phyloP scores from a whole-genome alignment of 208 protist species.

The Wallacemonas rigidus region DNA sequence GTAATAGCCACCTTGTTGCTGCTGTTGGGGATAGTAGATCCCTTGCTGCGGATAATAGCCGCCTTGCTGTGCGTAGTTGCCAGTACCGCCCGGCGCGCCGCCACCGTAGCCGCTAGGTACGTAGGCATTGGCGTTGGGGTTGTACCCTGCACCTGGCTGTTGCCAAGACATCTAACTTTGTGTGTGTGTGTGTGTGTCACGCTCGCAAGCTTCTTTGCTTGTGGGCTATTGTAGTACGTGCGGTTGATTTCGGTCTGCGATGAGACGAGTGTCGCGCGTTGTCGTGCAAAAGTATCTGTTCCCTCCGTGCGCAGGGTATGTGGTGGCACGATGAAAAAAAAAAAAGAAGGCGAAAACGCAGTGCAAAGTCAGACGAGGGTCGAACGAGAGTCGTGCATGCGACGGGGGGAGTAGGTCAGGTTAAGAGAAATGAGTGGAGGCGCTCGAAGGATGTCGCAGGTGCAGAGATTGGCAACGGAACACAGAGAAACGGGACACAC shows the following conservation, averaged over 20 bases:
- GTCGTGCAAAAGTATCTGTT: too few species aligned
- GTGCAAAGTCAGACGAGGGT: not conserved
- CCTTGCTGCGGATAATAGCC: constrained; percentile 35
- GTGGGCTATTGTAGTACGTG: not conserved
- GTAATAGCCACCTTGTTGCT: constrained; percentile 33
- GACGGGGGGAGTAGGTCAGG: too few species aligned
- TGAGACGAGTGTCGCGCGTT: too few species aligned
- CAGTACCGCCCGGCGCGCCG: not conserved
- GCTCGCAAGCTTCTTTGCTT: not conserved
- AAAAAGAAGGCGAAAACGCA: not conserved
- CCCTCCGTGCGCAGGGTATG: too few species aligned
- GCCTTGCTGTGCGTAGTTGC: constrained; percentile 13
- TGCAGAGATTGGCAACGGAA: too few species aligned
- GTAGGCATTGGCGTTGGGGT: constrained; percentile 37
- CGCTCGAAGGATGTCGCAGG: too few species aligned
- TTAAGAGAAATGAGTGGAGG: too few species aligned
- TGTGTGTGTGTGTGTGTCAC: not conserved
- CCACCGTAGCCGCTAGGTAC: constrained; percentile 16
- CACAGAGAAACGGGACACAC: too few species aligned
- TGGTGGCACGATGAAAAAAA: not conserved
- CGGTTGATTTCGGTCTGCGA: not conserved
- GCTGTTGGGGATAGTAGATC: constrained; percentile 18
- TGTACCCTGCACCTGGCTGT: constrained; percentile 62
- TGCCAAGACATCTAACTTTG: constrained; percentile 66
- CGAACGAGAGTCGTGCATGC: not conserved